phyloP scores from a whole-genome alignment of 306 rosid genomes.

The Fragaria nilgerrensis region DNA sequence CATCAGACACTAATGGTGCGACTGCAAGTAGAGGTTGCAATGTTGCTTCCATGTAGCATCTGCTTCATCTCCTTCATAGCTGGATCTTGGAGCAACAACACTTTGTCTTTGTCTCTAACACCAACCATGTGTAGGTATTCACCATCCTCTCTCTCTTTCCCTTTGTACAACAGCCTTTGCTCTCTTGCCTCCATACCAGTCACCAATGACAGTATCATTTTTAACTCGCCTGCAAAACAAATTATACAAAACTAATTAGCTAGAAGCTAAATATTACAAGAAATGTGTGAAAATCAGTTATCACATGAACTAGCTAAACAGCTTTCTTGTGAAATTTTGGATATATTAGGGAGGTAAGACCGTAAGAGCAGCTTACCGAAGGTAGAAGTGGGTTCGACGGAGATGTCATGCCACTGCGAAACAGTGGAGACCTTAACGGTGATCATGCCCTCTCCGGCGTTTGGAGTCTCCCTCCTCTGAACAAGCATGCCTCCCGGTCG shows the following conservation, averaged over 20 bases:
- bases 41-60: conserved; percentile 40
- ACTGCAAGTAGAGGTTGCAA: conserved; percentile 32
- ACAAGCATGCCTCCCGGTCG: conserved; percentile 99
- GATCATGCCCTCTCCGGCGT: conserved; percentile 52
- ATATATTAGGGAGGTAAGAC: neutral
- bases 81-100: conserved; percentile 80
- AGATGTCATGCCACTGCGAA: conserved; percentile 71
- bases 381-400: conserved; percentile 73
- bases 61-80: conserved; percentile 74
- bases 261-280: neutral
- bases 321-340: too few species aligned
- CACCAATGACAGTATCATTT: conserved; percentile 66
- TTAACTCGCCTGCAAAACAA: conserved; percentile 62
- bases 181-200: conserved; percentile 73
- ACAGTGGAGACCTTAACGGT: conserved; percentile 80
- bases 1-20: conserved; percentile 56
- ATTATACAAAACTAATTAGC: neutral
- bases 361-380: conserved; percentile 44
- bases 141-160: conserved; percentile 82
- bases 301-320: too few species aligned
- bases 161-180: conserved; percentile 83
- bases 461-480: conserved; percentile 66
- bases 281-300: too few species aligned
- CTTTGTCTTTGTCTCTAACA: conserved; percentile 86
- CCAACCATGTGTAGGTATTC: conserved; percentile 96